Evolutionary conservation across 352 stramenopile genomes (phyloP), one percentile per base, ranked within the genome.

Genomic region (Lagenidium giganteum): DNA sequence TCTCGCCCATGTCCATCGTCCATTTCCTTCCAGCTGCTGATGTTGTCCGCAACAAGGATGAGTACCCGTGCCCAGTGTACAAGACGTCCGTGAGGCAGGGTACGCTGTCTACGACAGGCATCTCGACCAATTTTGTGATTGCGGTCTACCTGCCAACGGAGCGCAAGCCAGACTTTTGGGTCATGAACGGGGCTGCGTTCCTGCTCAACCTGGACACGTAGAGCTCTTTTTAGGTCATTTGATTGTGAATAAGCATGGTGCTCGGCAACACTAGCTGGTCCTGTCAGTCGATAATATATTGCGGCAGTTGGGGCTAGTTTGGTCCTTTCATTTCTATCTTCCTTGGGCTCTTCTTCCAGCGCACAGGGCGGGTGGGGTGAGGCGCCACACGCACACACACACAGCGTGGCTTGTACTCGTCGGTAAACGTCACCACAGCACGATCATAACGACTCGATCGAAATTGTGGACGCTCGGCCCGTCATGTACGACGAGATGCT

Each of bases 101-200:
- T 17, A 95, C 92, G 9, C 55, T 97, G 23, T 91, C 67, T 24
- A 97, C 89, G 13, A 97, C 89, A 4, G 89, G 89, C 17, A 97
- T 97, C 73, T 94, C 75, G 9, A 97, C 89, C 29, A 97, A 97
- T 59, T 97, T 90, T 57, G 87, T 97, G 25, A 77, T 97, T 22
- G 79, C 89, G 11, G 76, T 97, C 7, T 86, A 95, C 28, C 54
- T 97, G 9, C 83, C 83, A 0, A 94, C 78, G 13, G 63, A 81
- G 39, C 63, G 79, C 24, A 58, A 64, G 6, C 78, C 88, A 0
- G 72, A 93, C 46, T 80, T 83, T 47, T 97, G 89, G 89, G 80
- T 97, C 35, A 69, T 93, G 45, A 88, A 88, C 49, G 89, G 88
- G 28, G 71, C 95, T 2, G 89, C 89, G 3, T 88, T 89, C 53